These are phyloP conservation scores for Cladosporium sp. DNA, from an alignment of 2,329 filamentous ascomycete species.

Conservation along the genomic window DNA sequence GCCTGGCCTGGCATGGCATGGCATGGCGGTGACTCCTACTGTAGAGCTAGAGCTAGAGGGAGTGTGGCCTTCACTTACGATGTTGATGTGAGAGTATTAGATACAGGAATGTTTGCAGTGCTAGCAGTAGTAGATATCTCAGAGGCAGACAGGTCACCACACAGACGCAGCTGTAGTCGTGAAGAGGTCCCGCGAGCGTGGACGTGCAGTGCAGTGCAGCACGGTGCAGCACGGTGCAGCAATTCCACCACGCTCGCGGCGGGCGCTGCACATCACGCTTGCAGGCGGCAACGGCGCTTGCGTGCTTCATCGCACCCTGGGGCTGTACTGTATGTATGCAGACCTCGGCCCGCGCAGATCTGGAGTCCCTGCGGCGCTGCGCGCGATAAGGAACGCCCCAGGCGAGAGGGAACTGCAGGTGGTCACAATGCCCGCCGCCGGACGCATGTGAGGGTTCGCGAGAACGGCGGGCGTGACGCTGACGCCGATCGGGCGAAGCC, in stretches of 20 bases:
- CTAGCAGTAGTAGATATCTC: too few species aligned
- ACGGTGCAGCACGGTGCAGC: neutral
- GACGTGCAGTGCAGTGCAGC: neutral
- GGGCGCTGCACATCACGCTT: constrained; percentile 6
- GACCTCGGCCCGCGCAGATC: constrained; percentile 11
- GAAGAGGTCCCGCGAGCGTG: neutral
- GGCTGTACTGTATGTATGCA: neutral
- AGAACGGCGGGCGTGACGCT: neutral
- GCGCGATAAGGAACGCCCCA: neutral
- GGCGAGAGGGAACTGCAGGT: too few species aligned
- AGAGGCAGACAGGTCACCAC: too few species aligned
- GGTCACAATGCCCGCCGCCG: neutral
- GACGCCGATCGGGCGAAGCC: constrained; percentile 1
- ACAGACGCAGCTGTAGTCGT: neutral
- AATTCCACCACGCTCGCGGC: neutral
- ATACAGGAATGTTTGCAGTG: too few species aligned
- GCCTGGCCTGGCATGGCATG: too few species aligned
- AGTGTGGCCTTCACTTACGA: too few species aligned
- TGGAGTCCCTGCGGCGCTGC: constrained; percentile 4
- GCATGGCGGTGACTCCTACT: too few species aligned
- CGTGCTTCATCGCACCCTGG: neutral
- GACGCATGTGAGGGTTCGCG: neutral
- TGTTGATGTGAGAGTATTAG: too few species aligned
- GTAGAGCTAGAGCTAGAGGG: too few species aligned
- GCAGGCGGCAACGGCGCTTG: constrained; percentile 11